Base-by-base conservation (phyloP, 805 yeast genomes). In the Yarrowia hollandica region DNA sequence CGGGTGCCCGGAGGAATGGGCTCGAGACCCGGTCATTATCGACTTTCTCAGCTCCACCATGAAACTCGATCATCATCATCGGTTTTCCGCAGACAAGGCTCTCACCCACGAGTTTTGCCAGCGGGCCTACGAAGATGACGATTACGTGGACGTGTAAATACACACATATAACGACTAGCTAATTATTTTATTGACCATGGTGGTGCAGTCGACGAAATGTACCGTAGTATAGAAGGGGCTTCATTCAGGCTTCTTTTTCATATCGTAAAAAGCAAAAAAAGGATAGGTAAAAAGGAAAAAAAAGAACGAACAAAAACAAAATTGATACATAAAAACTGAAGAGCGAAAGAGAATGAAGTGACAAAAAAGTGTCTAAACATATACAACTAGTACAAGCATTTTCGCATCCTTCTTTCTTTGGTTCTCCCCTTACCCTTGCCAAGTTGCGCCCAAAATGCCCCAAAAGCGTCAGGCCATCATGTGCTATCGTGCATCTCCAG, bases 81-180 rank as follows among this genome's bases (percentile, higher is more conserved):
- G 58, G 14, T 23, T 52, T 10, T 14, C 58, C 3, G 58, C 58
- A 8, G 58, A 52, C 15, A 28, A 35, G 12, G 58, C 58, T 7
- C 26, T 52, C 11, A 18, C 23, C 18, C 58, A 52, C 11, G 58
- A 52, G 44, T 52, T 52, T 14, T 25, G 31, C 35, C 34, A 16
- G 26, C 33, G 44, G 7, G 58, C 58, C 14, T 52, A 52, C 34
- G 58, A 52, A 21, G 44, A 35, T 16, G 58, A 52, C 16, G 58
- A 52, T 15, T 22, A 22, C n/a, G 39, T 48, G 5, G 55, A 48
- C 11, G 55, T 48, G 7, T 48, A 42, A 19, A n/a, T n/a, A n/a
- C n/a, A n/a, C n/a, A n/a, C 18, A n/a, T 26, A 18, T 22, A 25
- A 16, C 21, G 15, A 25, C 11, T 12, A 38, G n/a, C 42, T 38